Conservation (phyloP, 306 rosid species). For the Citrullus colocynthis region DNA sequence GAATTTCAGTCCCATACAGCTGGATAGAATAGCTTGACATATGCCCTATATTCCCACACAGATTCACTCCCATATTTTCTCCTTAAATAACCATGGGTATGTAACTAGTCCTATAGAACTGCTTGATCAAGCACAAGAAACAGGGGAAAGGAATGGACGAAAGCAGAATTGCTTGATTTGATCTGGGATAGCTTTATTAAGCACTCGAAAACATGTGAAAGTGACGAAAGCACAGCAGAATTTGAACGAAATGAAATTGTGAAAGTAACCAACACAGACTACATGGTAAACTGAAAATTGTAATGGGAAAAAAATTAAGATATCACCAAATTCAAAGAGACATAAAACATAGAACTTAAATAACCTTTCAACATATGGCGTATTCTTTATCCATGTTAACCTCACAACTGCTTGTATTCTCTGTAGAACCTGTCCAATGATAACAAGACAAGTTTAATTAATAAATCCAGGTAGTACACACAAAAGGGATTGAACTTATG, state of each 20-base stretch:
- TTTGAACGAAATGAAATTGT: neutral
- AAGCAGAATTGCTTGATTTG: neutral
- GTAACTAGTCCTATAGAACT: neutral
- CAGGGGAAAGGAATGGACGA: too few species aligned
- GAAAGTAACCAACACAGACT: too few species aligned
- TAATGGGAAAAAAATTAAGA: neutral
- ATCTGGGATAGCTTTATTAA: neutral
- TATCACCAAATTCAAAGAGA: neutral
- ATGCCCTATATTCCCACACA: neutral
- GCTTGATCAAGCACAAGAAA: neutral
- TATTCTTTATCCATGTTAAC: constrained; percentile 81
- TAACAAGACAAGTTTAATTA: neutral
- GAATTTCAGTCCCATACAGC: neutral
- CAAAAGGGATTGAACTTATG: neutral
- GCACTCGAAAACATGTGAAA: neutral
- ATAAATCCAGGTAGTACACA: neutral
- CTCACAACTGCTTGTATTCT: constrained; percentile 42
- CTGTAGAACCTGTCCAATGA: constrained; percentile 50
- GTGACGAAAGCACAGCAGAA: neutral
- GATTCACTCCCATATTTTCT: neutral
- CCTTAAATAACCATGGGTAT: neutral
- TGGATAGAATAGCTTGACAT: neutral
- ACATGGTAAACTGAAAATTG: neutral
- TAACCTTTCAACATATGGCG: constrained; percentile 63
- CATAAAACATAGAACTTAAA: neutral